These are phyloP conservation scores for Macrolepiota albuminosa DNA, from an alignment of 768 basidiomycete species.

Conservation along the genomic window DNA sequence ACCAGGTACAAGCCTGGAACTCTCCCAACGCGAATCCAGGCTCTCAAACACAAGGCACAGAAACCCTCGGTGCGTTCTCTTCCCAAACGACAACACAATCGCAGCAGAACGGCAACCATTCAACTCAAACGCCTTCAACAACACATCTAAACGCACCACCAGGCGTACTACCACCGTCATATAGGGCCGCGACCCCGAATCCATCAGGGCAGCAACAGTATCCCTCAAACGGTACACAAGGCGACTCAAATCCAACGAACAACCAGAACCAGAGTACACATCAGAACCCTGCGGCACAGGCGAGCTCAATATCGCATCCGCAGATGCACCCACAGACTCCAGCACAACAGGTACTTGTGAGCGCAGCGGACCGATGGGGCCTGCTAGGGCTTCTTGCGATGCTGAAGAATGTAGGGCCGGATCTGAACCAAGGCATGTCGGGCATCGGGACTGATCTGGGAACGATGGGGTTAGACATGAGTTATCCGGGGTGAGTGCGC, in stretches of 20 bases:
- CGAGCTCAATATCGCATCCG: constrained; percentile 28
- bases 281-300: constrained; percentile 27
- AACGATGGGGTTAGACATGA: constrained; percentile 89
- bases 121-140: constrained; percentile 31
- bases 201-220: constrained; percentile 27
- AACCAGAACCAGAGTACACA: constrained; percentile 27
- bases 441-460: constrained; percentile 89
- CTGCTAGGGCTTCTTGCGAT: constrained; percentile 79
- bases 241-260: constrained; percentile 29
- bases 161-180: constrained; percentile 32
- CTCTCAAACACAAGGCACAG: constrained; percentile 26
- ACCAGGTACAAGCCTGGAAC: constrained; percentile 61
- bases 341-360: constrained; percentile 88
- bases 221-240: constrained; percentile 31
- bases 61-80: constrained; percentile 16
- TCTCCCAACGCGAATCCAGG: constrained; percentile 47
- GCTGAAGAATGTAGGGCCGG: constrained; percentile 74
- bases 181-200: constrained; percentile 24
- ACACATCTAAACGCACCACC: constrained; percentile 53
- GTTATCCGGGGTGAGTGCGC: constrained; percentile 66
- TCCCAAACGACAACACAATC: constrained; percentile 19
- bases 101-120: constrained; percentile 44
- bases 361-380: constrained; percentile 95
- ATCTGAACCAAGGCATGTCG: constrained; percentile 76
- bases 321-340: constrained; percentile 77